Evolutionary conservation across 371 early-diverging fungal genomes (phyloP), one percentile per base, ranked within the genome.

Genomic region (Syncephalastrum monosporum): DNA sequence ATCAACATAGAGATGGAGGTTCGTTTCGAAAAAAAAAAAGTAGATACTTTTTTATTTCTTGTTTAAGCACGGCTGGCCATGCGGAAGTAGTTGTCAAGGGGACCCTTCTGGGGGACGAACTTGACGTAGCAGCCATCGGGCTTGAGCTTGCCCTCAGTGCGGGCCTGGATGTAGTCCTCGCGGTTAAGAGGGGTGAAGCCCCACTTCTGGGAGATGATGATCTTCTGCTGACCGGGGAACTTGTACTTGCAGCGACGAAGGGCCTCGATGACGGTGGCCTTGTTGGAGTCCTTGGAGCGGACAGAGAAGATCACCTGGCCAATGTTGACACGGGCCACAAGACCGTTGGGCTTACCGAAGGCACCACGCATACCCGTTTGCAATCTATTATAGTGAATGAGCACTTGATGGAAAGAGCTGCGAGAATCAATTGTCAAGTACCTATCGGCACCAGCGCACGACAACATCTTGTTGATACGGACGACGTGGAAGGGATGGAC

Each of bases 381-480:
- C 72, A 99, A 91, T 84, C 99, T 19, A 19, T 1, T 6, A 29
- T 6, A 29, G 2, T 2, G 17, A 23, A 13, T 33, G 7, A 47
- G 13, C 21, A 21, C 21, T 21, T 2, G 1, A 21, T 21, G 21
- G 21, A 21, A 21, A 21, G 21, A 21, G 21, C 21, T 21, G 21
- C 21, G 1, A 2, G 21, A 21, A 21, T 21, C 0, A 21, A 21
- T 1, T 21, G 21, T 21, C 21, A 21, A 21, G 3, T 47, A 47
- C 47, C 47, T 85, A 93, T 99, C 99, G 72, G 99, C 99, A 85
- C 99, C 99, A 72, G 99, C 99, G 84, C 99, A 99, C 65, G 99
- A 99, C 91, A 99, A 92, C 99, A 99, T 99, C 90, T 99, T 99
- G 92, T 99, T 99, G 92, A 99, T 99, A 79, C 99, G 96, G 68